These are phyloP conservation scores for Obba rivulosa DNA, from an alignment of 768 basidiomycete genomes.

Conservation along the genomic window DNA sequence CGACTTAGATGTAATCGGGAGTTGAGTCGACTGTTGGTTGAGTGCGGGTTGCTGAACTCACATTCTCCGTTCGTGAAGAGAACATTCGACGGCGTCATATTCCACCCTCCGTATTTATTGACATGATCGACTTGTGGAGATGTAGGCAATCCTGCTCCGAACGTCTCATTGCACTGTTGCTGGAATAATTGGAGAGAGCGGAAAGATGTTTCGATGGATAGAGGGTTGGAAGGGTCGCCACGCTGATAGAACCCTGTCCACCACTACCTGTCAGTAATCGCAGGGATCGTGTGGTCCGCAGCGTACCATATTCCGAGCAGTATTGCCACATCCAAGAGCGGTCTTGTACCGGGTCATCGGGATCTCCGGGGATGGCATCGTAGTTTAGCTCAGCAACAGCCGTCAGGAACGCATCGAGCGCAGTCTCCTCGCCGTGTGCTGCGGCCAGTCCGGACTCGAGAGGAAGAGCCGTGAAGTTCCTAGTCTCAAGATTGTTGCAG, in stretches of 20 bases:
- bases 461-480: conserved; percentile 33
- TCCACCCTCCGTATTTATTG: conserved; percentile 49
- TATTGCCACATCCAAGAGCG: conserved; percentile 51
- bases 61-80: conserved; percentile 48
- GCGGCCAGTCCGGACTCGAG: conserved; percentile 35
- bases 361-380: conserved; percentile 34
- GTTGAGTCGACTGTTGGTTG: background rate
- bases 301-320: conserved; percentile 44
- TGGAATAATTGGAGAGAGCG: conserved; percentile 41
- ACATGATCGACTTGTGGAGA: conserved; percentile 39
- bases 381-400: conserved; percentile 42
- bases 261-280: background rate
- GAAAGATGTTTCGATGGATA: conserved; percentile 45
- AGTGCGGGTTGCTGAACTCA: conserved; percentile 14
- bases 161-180: conserved; percentile 36
- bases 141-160: conserved; percentile 31
- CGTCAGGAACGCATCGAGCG: conserved; percentile 35
- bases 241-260: conserved; percentile 43
- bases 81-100: conserved; percentile 44
- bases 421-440: conserved; percentile 27
- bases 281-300: background rate
- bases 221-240: conserved; percentile 38
- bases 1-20: conserved; percentile 26
- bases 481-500: conserved; percentile 42
- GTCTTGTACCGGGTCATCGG: conserved; percentile 40